These are phyloP conservation scores for Eucalyptus sideroxylon DNA, from an alignment of 345 rosid species.

Conservation along the genomic window DNA sequence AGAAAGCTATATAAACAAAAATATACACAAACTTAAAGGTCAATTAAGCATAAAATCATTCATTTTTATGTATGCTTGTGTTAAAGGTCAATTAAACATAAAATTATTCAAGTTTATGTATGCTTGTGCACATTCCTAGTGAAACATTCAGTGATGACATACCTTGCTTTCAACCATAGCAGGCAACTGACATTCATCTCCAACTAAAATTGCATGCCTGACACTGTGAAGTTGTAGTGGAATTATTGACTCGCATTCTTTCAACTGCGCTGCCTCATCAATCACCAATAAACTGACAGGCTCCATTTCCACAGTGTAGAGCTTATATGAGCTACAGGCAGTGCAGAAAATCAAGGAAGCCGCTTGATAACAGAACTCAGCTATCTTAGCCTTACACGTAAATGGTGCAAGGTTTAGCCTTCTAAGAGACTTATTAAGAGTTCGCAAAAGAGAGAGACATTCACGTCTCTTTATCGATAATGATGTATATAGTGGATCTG, in stretches of 20 bases:
- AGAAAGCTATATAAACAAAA: neutral
- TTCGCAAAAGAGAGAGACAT: neutral
- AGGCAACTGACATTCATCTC: neutral
- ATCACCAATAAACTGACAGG: neutral
- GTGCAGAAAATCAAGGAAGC: neutral
- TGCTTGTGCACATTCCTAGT: neutral
- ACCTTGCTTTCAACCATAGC: neutral
- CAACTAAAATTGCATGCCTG: neutral
- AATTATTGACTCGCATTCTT: neutral
- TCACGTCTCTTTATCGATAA: neutral
- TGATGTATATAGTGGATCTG: neutral
- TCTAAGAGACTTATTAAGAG: neutral
- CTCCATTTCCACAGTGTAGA: neutral
- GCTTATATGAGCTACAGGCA: neutral
- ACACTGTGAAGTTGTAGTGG: neutral
- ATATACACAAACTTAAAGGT: neutral
- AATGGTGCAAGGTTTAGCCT: neutral
- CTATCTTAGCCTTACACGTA: neutral
- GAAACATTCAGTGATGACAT: neutral
- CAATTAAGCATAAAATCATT: neutral
- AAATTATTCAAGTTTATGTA: neutral
- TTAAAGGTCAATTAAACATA: neutral
- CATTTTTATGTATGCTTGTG: neutral
- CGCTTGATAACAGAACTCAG: neutral
- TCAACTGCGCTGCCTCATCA: neutral